Base-by-base conservation (phyloP, 352 stramenopile species). In the Pythium dissotocum region DNA sequence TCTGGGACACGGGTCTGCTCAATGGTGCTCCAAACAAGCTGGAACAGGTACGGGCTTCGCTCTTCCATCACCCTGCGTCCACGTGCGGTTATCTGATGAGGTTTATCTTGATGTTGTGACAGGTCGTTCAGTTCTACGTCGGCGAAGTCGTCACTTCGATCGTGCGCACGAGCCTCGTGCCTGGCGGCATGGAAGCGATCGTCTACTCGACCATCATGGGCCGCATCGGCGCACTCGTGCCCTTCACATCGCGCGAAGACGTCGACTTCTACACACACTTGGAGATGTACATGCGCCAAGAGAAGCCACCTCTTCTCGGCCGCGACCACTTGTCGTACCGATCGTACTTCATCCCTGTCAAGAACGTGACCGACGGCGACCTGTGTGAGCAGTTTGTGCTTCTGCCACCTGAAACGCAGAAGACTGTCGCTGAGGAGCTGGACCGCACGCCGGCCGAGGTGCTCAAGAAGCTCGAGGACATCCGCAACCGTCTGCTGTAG, bases 381-480 rank as follows among this genome's bases (percentile, higher is more conserved):
- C 78, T 99, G 14, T 99, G 97, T 75, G 96, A 99, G 71, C 91
- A 98, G 67, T 99, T 99, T 71, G 88, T 83, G 33, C 73, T 79
- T 48, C 83, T 99, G 24, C 89, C 90, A 18, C 81, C 88, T 24
- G 92, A 98, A 58, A 98, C 98, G 44, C 98, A 99, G 68, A 89
- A 98, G 63, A 97, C 95, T 57, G 97, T 99, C 75, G 97, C 97
- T 33, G 91, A 98, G 71, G 85, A 97, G 60, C 86, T 99, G 28
- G 97, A 99, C 65, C 86, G 97, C 59, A 98, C 93, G n/a, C 93
- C 97, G 6, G 87, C 89, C 2, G 97, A 99, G 70, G 93, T 99
- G 61, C 87, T 98, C 51, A 99, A 99, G 74, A 99, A 99, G 78
- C 87, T 99, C 21, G 97, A 99, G 77, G 97, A 99, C 70, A 98